Evolutionary conservation across 768 basidiomycete species (phyloP).

Genomic region (Hericium alpestre): DNA sequence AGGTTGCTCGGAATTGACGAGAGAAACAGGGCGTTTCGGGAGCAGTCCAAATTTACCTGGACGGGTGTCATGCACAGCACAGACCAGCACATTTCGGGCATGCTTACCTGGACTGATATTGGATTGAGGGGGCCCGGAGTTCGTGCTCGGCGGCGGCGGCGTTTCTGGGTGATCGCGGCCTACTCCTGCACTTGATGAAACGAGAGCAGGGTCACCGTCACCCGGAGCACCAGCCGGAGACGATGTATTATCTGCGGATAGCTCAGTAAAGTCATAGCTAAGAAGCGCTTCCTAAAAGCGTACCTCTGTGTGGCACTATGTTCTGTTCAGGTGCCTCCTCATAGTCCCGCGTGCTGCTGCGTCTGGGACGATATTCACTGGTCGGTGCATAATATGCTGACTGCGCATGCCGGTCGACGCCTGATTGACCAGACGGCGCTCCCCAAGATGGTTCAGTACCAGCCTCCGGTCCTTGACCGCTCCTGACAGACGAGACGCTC

Average conservation of each 20-base stretch:
- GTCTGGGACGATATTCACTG: background rate
- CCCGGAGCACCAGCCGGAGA: background rate
- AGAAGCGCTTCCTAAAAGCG: too few relatives aligned
- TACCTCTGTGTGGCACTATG: too few relatives aligned
- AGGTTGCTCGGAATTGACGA: constrained; percentile 4
- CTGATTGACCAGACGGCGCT: background rate
- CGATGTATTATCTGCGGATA: background rate
- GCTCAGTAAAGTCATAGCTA: background rate
- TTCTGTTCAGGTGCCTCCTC: too few relatives aligned
- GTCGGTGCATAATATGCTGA: constrained; percentile 10
- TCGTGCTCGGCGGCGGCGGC: constrained; percentile 1
- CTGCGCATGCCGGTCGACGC: constrained; percentile 10
- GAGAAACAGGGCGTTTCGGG: constrained; percentile 18
- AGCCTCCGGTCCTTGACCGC: background rate
- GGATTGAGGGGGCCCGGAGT: constrained; percentile 2
- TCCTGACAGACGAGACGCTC: constrained; percentile 1
- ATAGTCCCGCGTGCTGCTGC: too few relatives aligned
- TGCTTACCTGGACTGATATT: constrained; percentile 11
- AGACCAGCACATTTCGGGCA: background rate
- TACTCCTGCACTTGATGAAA: background rate
- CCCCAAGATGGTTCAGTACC: background rate
- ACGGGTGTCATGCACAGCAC: background rate
- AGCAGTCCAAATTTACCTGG: constrained; percentile 17
- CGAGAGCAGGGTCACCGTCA: background rate
- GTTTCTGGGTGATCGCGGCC: background rate